phyloP scores from a whole-genome alignment of 208 protist genomes.

The Leptomonas pyrrhocoris region DNA sequence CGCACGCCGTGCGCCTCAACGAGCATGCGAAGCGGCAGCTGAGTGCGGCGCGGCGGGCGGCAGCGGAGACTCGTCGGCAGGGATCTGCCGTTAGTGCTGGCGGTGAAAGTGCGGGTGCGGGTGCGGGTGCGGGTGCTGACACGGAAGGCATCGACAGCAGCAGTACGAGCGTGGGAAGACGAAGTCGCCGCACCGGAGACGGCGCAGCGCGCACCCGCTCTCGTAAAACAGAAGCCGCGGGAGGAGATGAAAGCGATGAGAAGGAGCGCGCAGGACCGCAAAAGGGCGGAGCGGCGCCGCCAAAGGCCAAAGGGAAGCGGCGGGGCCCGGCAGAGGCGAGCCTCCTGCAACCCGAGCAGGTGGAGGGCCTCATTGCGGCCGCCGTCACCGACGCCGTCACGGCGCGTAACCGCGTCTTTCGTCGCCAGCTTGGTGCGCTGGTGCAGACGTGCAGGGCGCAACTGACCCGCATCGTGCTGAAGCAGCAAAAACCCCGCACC shows the following conservation, averaged over 20 bases:
- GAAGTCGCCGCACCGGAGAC: background rate
- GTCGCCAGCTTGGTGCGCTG: constrained; percentile 17
- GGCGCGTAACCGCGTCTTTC: constrained; percentile 12
- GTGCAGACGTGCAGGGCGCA: constrained; percentile 21
- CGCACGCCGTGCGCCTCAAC: constrained; percentile 5
- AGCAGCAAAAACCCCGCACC: constrained; percentile 50
- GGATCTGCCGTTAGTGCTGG: too few species aligned
- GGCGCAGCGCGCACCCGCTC: background rate
- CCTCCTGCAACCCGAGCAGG: background rate
- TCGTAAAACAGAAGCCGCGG: background rate
- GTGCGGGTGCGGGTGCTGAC: background rate
- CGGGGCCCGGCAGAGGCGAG: background rate
- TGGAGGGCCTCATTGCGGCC: constrained; percentile 11
- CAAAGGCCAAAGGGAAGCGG: background rate
- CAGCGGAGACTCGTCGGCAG: too few species aligned
- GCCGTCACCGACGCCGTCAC: constrained; percentile 23
- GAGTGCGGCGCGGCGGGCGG: background rate
- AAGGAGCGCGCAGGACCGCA: background rate
- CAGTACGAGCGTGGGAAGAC: background rate
- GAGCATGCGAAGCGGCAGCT: background rate
- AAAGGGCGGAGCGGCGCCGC: too few species aligned
- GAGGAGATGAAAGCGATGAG: background rate
- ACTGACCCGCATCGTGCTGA: constrained; percentile 43
- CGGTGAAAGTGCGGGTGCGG: too few species aligned
- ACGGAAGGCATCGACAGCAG: background rate